Conservation (phyloP, 176 grass and related monocot genomes). For the Canna indica region DNA sequence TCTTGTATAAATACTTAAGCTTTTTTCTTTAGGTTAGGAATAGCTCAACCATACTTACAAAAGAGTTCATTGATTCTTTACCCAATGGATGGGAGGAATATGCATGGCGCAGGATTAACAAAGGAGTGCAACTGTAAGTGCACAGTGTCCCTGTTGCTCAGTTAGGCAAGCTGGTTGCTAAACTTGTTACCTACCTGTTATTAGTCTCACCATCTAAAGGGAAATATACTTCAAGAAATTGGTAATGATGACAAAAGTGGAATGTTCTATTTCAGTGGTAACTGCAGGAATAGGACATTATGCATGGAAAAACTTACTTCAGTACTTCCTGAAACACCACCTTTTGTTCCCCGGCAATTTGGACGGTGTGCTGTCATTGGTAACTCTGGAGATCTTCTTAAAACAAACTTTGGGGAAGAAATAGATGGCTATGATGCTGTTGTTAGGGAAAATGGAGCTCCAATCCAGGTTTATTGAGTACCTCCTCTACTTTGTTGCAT, state of each 20-base stretch:
- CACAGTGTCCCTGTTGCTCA: background rate
- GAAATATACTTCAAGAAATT: background rate
- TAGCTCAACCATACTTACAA: conserved; percentile 89
- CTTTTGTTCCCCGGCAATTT: conserved; percentile 73
- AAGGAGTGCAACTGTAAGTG: conserved; percentile 85
- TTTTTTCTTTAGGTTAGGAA: conserved; percentile 63
- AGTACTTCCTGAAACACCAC: conserved; percentile 72
- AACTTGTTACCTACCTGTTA: background rate
- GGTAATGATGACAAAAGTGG: background rate
- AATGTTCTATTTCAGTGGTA: conserved; percentile 39
- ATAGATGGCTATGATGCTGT: conserved; percentile 90
- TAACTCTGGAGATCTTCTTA: conserved; percentile 94
- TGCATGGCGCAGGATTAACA: conserved; percentile 95
- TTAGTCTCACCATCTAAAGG: background rate
- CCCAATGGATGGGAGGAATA: conserved; percentile 96
- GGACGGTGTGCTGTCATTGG: conserved; percentile 79
- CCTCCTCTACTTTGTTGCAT: conserved; percentile 10
- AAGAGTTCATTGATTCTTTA: conserved; percentile 87
- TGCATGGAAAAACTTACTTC: conserved; percentile 85
- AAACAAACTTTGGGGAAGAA: conserved; percentile 90
- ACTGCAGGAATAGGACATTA: conserved; percentile 61
- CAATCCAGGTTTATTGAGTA: conserved; percentile 57
- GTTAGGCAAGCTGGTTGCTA: background rate
- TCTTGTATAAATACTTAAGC: background rate
- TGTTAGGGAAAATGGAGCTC: conserved; percentile 89